A percentile compares a stretch with the other conserved stretches of the same genome.
phyloP scores from a whole-genome alignment of 2,329 filamentous ascomycete species.

The Bipolaris zeicola region DNA sequence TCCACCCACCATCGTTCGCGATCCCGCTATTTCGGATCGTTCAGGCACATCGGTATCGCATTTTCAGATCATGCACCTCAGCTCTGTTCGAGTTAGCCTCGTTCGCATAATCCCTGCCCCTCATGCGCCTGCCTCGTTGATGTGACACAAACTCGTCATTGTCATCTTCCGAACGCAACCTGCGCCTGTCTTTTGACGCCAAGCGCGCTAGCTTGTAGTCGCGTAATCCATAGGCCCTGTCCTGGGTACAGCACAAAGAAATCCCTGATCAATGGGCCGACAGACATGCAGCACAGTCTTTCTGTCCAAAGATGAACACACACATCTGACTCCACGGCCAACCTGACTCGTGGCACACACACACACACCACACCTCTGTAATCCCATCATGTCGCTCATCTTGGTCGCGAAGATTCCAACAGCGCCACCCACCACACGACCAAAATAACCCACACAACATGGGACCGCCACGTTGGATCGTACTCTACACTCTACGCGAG shows the following conservation, averaged over 20 bases:
- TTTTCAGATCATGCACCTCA: slow-evolving; percentile 15
- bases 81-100: slow-evolving; percentile 6
- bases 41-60: slow-evolving; percentile 15
- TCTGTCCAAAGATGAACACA: slow-evolving; percentile 6
- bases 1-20: slow-evolving; percentile 1
- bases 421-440: background rate
- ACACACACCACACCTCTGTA: slow-evolving; percentile 2
- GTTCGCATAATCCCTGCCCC: slow-evolving; percentile 4
- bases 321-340: slow-evolving; percentile 1
- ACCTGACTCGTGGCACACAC: slow-evolving; percentile 6
- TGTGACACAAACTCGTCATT: slow-evolving; percentile 10
- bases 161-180: slow-evolving; percentile 4
- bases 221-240: slow-evolving; percentile 1
- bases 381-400: slow-evolving; percentile 2
- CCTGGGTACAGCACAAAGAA: background rate
- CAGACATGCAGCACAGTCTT: slow-evolving; percentile 1
- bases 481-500: background rate
- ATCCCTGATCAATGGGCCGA: background rate
- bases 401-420: background rate
- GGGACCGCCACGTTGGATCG: background rate
- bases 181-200: background rate
- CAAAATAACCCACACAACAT: background rate
- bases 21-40: slow-evolving; percentile 8
- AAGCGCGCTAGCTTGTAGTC: slow-evolving; percentile 14
- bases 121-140: slow-evolving; percentile 9